Conservation (phyloP, 768 basidiomycete species). For the Boletus subparvulus region DNA sequence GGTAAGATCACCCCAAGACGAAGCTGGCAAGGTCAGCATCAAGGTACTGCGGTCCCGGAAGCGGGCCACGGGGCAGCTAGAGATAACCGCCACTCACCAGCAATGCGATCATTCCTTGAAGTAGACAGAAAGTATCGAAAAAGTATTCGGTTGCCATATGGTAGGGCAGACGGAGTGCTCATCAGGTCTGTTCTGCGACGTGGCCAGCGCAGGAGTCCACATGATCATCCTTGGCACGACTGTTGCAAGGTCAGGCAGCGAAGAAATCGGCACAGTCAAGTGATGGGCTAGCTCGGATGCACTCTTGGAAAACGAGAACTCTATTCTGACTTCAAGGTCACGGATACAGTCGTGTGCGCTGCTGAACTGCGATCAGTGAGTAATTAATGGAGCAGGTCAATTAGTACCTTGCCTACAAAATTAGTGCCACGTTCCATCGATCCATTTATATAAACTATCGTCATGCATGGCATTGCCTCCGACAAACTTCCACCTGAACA, state of each 20-base stretch:
- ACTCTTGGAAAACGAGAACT: neutral
- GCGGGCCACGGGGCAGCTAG: neutral
- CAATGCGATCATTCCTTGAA: neutral
- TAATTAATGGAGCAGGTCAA: no score
- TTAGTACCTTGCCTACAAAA: no score
- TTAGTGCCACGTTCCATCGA: no score
- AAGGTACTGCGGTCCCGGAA: conserved; percentile 3
- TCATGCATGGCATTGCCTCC: neutral
- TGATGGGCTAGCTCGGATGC: neutral
- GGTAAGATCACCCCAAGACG: neutral
- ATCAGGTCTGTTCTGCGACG: neutral
- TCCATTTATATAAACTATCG: neutral
- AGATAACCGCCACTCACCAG: neutral
- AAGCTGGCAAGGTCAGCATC: neutral
- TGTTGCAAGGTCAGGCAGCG: neutral
- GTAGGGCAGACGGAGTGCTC: neutral
- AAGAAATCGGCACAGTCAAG: neutral
- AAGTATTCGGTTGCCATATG: neutral
- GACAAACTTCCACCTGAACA: neutral
- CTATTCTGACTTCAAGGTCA: conserved; percentile 1
- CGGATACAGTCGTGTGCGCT: neutral
- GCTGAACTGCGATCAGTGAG: neutral
- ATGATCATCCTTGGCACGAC: neutral
- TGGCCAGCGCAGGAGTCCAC: neutral
- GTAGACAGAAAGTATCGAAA: neutral